Percentiles rank a stretch among this genome's conserved stretches.
Evolutionary conservation across 768 basidiomycete genomes (phyloP).

Genomic region (Paxillus involutus): DNA sequence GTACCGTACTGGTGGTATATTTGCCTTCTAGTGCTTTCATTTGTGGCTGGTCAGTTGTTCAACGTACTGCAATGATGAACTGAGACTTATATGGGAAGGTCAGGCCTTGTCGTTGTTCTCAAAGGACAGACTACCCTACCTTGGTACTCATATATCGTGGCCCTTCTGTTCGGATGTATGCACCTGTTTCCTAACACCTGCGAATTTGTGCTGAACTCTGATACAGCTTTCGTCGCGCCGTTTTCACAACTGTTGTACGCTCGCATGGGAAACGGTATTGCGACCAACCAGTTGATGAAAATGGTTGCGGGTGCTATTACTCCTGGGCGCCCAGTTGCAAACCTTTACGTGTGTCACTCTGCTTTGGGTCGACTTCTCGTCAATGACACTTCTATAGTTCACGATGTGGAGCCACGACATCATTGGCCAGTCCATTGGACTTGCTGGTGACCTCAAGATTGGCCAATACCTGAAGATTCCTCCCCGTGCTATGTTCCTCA

Average conservation of each 20-base stretch:
- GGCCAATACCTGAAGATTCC: conserved; percentile 58
- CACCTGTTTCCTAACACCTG: conserved; percentile 29
- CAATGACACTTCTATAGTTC: conserved; percentile 38
- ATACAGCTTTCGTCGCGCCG: conserved; percentile 25
- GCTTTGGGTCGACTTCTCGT: background rate
- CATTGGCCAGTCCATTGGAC: conserved; percentile 49
- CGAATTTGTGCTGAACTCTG: background rate
- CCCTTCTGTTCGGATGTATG: conserved; percentile 51
- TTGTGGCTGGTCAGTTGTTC: conserved; percentile 49
- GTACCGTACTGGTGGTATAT: conserved; percentile 64
- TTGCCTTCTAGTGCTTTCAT: conserved; percentile 46
- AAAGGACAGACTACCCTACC: conserved; percentile 62
- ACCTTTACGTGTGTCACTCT: conserved; percentile 54
- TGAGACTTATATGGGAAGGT: background rate
- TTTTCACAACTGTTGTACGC: conserved; percentile 57
- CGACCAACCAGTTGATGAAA: conserved; percentile 62
- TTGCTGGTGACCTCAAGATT: conserved; percentile 51
- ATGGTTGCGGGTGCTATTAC: conserved; percentile 62
- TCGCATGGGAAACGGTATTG: conserved; percentile 61
- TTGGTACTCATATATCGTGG: conserved; percentile 62
- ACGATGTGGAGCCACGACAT: conserved; percentile 70
- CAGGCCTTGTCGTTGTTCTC: conserved; percentile 57
- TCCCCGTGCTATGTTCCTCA: conserved; percentile 62
- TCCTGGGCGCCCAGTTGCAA: conserved; percentile 65
- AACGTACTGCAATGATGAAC: background rate